A percentile compares a stretch with the other conserved stretches of the same genome.
Evolutionary conservation across 805 yeast species (phyloP).

Genomic region (Cyberlindnera lachancei): DNA sequence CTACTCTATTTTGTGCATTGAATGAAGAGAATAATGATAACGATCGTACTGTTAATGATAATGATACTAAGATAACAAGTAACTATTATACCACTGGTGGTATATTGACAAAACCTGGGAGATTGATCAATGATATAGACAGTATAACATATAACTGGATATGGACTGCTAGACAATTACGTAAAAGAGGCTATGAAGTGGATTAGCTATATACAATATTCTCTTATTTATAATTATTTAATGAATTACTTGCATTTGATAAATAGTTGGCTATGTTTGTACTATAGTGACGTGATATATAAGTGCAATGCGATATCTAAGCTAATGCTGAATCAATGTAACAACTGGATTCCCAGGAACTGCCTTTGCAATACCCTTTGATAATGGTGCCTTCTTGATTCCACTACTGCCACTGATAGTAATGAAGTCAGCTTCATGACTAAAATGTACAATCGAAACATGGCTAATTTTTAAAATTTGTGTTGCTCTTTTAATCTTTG

Average conservation of each 20-base stretch:
- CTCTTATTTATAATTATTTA: neutral
- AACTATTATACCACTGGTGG: constrained; percentile 62
- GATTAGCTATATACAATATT: constrained; percentile 1
- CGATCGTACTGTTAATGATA: too few relatives aligned
- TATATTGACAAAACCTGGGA: constrained; percentile 45
- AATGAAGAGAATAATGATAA: constrained; percentile 46
- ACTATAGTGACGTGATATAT: too few relatives aligned
- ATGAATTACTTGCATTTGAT: neutral
- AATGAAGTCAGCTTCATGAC: constrained; percentile 22
- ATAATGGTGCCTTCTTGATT: neutral
- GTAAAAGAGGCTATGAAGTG: constrained; percentile 39
- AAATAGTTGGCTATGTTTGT: too few relatives aligned
- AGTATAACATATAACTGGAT: constrained; percentile 69
- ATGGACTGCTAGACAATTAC: constrained; percentile 62
- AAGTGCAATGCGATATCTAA: too few relatives aligned
- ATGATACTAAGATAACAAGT: too few relatives aligned
- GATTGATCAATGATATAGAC: constrained; percentile 47
- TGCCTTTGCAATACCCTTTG: neutral
- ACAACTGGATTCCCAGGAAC: constrained; percentile 2
- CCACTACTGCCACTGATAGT: constrained; percentile 3
- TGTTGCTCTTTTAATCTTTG: constrained; percentile 55
- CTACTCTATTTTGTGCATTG: constrained; percentile 57
- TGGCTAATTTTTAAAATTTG: constrained; percentile 47
- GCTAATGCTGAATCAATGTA: neutral
- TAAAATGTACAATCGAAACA: constrained; percentile 53